phyloP scores from a whole-genome alignment of 345 rosid genomes.

The Fremontodendron californicum region DNA sequence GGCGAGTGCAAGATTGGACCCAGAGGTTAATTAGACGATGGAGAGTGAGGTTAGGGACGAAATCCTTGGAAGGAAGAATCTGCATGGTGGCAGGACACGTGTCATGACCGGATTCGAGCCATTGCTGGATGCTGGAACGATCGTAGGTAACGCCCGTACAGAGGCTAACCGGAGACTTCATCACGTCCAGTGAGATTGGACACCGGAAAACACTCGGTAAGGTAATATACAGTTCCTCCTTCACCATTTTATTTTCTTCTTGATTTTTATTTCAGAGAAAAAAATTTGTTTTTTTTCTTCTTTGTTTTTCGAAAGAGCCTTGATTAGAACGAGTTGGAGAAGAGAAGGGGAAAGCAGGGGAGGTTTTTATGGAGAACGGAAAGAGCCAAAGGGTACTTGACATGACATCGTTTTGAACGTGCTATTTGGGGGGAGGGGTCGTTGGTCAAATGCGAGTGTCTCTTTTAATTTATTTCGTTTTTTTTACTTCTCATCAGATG shows the following conservation, averaged over 20 bases:
- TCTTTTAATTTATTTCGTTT: no score
- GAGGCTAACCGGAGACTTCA: slow-evolving; percentile 89
- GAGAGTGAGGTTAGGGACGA: slow-evolving; percentile 75
- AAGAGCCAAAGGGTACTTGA: neutral
- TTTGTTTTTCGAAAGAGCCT: neutral
- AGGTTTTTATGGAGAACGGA: neutral
- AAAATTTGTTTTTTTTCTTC: neutral
- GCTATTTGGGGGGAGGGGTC: neutral
- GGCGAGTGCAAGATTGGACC: slow-evolving; percentile 43
- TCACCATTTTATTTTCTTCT: slow-evolving; percentile 30
- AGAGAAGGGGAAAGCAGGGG: no score
- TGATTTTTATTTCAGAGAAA: neutral
- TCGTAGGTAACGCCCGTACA: slow-evolving; percentile 94
- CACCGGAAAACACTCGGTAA: slow-evolving; percentile 78
- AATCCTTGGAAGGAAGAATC: slow-evolving; percentile 54
- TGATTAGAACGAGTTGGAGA: neutral
- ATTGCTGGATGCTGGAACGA: slow-evolving; percentile 71
- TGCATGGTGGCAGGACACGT: slow-evolving; percentile 64
- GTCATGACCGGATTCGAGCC: slow-evolving; percentile 75
- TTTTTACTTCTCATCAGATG: no score
- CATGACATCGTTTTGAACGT: slow-evolving; percentile 1
- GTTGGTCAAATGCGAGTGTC: slow-evolving; percentile 6
- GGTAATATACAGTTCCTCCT: slow-evolving; percentile 58
- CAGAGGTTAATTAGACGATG: slow-evolving; percentile 78
- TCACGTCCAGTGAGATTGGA: slow-evolving; percentile 87